Evolutionary conservation across 768 basidiomycete genomes (phyloP).

Genomic region (Podaxis mareebaensis): DNA sequence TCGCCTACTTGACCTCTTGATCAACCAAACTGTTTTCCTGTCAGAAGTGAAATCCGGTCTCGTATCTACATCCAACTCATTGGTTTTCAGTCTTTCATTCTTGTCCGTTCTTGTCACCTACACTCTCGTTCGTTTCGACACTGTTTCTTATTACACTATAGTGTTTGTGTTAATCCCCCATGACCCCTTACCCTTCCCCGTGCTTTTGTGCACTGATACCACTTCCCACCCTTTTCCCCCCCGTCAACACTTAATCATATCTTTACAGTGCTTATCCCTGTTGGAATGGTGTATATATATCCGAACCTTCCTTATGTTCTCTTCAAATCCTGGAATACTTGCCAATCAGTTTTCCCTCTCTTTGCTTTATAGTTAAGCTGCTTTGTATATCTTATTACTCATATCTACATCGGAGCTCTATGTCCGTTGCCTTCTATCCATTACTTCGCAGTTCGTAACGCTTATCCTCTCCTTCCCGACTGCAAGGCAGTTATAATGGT

Average conservation of each 20-base stretch:
- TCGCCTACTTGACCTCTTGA: not conserved
- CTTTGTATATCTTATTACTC: constrained; percentile 13
- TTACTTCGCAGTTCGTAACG: not conserved
- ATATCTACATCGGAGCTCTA: constrained; percentile 3
- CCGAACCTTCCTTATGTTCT: not conserved
- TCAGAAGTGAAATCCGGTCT: not conserved
- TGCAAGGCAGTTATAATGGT: not conserved
- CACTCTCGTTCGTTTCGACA: not conserved
- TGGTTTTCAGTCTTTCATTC: not conserved
- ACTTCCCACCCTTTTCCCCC: not conserved
- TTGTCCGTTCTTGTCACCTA: not conserved
- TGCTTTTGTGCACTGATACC: not conserved
- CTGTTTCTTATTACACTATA: not conserved
- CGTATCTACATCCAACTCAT: not conserved
- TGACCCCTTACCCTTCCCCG: not conserved
- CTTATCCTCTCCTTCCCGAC: not conserved
- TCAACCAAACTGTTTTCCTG: not conserved
- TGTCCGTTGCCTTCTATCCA: not conserved
- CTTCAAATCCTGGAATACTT: not conserved
- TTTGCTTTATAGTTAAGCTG: constrained; percentile 6
- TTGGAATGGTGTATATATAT: constrained; percentile 4
- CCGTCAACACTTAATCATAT: not conserved
- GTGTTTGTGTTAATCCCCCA: not conserved
- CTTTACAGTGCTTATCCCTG: not conserved
- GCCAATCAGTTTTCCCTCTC: not conserved